phyloP scores from a whole-genome alignment of 1,284 basidiomycete species.

The Acaromyces ingoldii region DNA sequence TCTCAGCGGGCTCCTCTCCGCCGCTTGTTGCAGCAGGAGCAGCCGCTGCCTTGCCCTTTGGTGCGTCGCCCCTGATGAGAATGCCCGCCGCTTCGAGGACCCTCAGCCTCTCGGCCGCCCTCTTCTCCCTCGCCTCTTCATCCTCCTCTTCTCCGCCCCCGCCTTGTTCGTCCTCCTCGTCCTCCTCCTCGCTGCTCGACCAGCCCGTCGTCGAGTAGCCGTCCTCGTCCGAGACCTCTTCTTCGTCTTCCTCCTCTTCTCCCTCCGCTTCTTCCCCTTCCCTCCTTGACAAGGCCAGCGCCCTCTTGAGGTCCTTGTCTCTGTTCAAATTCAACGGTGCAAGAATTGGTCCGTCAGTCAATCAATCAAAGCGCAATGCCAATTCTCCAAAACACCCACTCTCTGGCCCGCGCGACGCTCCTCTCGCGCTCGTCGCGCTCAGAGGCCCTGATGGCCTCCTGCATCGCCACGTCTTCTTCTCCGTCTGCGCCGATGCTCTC shows the following conservation, averaged over 20 bases:
- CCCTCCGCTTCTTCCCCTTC: not conserved
- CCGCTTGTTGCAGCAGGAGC: no score
- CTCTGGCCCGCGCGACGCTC: constrained; percentile 4
- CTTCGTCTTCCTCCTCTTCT: constrained; percentile 37
- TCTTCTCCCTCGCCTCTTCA: constrained; percentile 59
- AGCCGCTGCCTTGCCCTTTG: no score
- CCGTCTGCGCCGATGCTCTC: constrained; percentile 10
- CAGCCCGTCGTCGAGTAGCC: constrained; percentile 51
- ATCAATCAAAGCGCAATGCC: not conserved
- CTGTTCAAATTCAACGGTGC: no score
- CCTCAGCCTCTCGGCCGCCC: constrained; percentile 70
- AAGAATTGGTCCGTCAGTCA: no score
- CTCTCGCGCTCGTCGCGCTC: constrained; percentile 20
- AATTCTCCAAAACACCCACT: not conserved
- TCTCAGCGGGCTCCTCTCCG: no score
- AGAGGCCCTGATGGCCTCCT: constrained; percentile 26
- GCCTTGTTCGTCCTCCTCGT: constrained; percentile 49
- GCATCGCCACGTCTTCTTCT: constrained; percentile 22
- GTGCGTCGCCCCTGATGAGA: constrained; percentile 61
- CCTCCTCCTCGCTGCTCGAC: constrained; percentile 57
- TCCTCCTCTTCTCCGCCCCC: constrained; percentile 53
- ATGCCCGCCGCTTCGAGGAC: constrained; percentile 83
- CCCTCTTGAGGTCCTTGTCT: not conserved
- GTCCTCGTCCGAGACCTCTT: constrained; percentile 28
- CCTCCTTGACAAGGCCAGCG: no score